Percentiles rank a stretch among this genome's conserved stretches.
These are phyloP conservation scores for Anethum foeniculum DNA, from an alignment of 140 eudicot species.

Conservation along the genomic window DNA sequence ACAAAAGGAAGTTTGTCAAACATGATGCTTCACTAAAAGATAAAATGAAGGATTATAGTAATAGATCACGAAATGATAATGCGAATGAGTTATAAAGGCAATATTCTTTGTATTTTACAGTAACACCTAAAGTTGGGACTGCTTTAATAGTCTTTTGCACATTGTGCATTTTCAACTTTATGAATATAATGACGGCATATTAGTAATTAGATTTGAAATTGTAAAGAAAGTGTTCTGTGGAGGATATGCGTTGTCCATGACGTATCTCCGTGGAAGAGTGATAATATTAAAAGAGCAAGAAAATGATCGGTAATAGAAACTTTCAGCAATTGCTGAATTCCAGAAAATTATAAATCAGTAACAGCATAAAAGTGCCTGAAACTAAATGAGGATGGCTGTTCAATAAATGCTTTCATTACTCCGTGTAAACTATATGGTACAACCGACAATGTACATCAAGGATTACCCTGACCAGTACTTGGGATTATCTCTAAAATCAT, in stretches of 20 bases:
- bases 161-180: background rate
- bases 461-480: background rate
- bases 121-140: background rate
- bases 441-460: background rate
- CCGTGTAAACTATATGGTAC: background rate
- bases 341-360: background rate
- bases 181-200: background rate
- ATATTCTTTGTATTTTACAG: background rate
- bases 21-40: background rate
- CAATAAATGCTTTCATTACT: background rate
- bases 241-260: background rate
- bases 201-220: background rate
- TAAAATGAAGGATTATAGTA: background rate
- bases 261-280: background rate
- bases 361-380: background rate
- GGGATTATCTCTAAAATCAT: background rate
- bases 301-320: background rate
- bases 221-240: background rate
- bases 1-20: slow-evolving; percentile 3
- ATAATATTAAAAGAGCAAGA: background rate
- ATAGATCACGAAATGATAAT: background rate
- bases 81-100: background rate
- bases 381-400: background rate
- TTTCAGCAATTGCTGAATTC: background rate
- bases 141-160: background rate